phyloP scores from a whole-genome alignment of 169 alveolate species.

The Plasmodium gallinaceum region DNA sequence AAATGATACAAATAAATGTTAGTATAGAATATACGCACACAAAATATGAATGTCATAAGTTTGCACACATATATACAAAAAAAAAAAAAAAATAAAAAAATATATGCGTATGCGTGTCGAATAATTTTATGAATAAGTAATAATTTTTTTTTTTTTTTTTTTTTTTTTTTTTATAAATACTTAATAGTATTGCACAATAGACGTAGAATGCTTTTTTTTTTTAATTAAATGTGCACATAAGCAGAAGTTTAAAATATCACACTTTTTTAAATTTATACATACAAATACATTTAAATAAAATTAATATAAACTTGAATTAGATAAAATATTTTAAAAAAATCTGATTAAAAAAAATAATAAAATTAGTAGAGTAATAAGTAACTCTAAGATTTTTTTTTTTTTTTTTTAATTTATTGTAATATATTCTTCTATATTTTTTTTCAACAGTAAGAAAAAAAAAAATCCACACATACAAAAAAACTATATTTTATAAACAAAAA shows the following conservation, averaged over 20 bases:
- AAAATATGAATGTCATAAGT: neutral
- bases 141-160: conserved; percentile 12
- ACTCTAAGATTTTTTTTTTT: neutral
- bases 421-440: no score
- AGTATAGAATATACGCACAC: no score
- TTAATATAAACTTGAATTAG: neutral
- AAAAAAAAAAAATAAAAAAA: no score
- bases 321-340: no score
- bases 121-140: neutral
- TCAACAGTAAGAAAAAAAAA: no score
- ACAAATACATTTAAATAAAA: neutral
- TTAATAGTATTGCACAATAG: neutral
- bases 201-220: neutral
- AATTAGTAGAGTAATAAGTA: neutral
- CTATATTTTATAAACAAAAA: no score
- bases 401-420: no score
- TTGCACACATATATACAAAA: no score
- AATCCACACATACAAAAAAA: no score
- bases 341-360: no score
- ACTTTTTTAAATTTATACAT: neutral
- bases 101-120: neutral
- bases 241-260: neutral
- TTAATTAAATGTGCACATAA: neutral
- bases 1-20: no score
- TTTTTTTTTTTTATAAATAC: conserved; percentile 1